Evolutionary conservation across 1,284 basidiomycete species (phyloP), one percentile per base, ranked within the genome.

Genomic region (Apiotrichum siamense): DNA sequence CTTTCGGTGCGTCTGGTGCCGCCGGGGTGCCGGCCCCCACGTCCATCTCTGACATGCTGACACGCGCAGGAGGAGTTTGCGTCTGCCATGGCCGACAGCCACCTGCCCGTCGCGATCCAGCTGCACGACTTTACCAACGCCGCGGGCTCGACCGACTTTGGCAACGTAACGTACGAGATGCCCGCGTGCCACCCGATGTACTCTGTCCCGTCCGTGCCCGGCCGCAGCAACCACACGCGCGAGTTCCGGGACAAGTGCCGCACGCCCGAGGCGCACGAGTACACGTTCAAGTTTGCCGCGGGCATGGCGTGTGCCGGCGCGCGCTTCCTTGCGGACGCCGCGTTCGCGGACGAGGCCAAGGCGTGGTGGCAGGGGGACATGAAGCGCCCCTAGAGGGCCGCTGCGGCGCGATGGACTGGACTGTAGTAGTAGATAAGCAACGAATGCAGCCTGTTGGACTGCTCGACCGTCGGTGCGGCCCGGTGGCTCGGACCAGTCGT

Each of bases 271-370:
- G 65, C 61, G 18, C 61, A 73, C 62, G 44, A 54, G 18, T 50
- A 58, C 18, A 58, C 63, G 2, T 62, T 61, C 31, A 62, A 72
- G 50, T 69, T 65, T 7, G 59, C 69, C 3, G 58, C 57, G 9
- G 73, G 60, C 5, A 68, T 76, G 41, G 65, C 69, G 4, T 59
- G 69, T 5, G 60, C 66, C 3, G 72, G 61, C 5, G 67, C 65
- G 9, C 63, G 67, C 21, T 65, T 74, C 36, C 31, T 75, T 3
- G 52, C 57, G 0, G 74, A 76, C 38, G 55, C 61, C 23, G 54
- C 60, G 26, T 75, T 65, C 50, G 61, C 68, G 0, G 54, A 63
- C 24, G 58, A 64, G 31, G 60, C 61, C 15, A 57, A 50, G 42
- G 53, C 51, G 47, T 44, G 49, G 52, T 63, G 64, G 43, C 60